Base-by-base conservation (phyloP, 2,329 filamentous ascomycete genomes). In the Stachybotrys echinatus region DNA sequence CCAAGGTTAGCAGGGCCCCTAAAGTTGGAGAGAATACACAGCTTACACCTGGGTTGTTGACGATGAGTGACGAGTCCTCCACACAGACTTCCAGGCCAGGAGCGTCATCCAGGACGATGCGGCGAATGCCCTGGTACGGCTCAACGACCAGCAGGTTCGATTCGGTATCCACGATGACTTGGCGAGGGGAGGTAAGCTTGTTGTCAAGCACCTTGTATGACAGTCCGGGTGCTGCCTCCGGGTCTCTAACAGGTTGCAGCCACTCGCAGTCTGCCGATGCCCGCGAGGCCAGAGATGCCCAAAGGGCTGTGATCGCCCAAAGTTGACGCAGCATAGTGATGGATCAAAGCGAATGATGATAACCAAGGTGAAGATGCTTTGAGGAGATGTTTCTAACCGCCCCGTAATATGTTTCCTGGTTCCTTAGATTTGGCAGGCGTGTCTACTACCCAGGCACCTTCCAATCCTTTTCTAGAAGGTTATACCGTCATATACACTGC, bases 81-180 rank as follows among this genome's bases (percentile, higher is more conserved):
- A 64, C 59, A 49, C 66, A 68, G 19, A 66, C 58, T 18, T 63
- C 53, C 2, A 60, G 45, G 17, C 56, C 60, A 23, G 56, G 57
- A 17, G 57, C 61, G 27, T 65, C 64, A 3, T 65, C 61, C 47
- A 72, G 52, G 22, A 63, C 61, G 22, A 71, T 50, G 8, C 65
- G 61, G 21, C 58, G 57, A 20, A 74, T 60, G 8, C 69, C 69
- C 22, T 52, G 57, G 4, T 57, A 55, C 38, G 58, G 54, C 51
- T 70, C 64, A 12, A 61, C 59, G 8, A 73, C 58, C 12, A 74
- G 62, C 19, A 73, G 51, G 52, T 71, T 70, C 5, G 70, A 69
- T 21, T 56, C 50, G 0, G 55, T 52, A 50, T 74, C 70, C 21
- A 68, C 59, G 19, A 67, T 56, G 5, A 74, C 52, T 47, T 61